A percentile compares a stretch with the other conserved stretches of the same genome.
Conservation (phyloP, 495 filamentous ascomycete genomes). For the Gamarada debralockiae region DNA sequence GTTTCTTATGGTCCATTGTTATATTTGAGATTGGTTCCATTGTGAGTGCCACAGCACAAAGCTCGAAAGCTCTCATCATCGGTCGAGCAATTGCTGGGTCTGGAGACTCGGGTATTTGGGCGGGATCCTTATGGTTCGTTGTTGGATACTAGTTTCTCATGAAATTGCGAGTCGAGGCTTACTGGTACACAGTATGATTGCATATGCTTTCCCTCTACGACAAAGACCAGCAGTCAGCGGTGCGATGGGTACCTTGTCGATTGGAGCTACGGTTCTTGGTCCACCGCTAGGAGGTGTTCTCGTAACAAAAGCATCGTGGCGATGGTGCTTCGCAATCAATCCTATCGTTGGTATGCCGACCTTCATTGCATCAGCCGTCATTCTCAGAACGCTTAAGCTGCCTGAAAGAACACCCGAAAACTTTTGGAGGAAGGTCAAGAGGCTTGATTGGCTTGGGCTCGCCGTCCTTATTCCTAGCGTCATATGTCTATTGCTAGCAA, state of each 20-base stretch:
- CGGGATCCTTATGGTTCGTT: constrained; percentile 45
- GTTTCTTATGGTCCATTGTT: constrained; percentile 39
- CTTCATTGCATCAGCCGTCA: neutral
- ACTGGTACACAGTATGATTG: neutral
- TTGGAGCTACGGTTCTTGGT: no score
- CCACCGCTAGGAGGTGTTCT: no score
- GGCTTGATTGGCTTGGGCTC: constrained; percentile 46
- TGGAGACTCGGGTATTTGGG: constrained; percentile 44
- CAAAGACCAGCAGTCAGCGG: constrained; percentile 35
- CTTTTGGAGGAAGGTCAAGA: constrained; percentile 22
- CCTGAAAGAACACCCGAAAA: neutral
- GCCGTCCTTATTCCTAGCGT: constrained; percentile 28
- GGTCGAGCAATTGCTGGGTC: constrained; percentile 51
- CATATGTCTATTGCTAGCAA: constrained; percentile 36
- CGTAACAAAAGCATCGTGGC: no score
- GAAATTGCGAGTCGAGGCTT: no score
- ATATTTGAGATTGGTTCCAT: constrained; percentile 50
- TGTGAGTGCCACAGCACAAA: constrained; percentile 46
- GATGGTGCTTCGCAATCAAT: constrained; percentile 32
- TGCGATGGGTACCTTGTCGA: constrained; percentile 58
- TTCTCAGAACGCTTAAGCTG: neutral
- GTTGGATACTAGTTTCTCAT: constrained; percentile 37
- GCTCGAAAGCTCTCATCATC: constrained; percentile 47
- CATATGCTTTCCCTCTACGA: neutral
- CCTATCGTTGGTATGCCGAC: neutral